phyloP scores from a whole-genome alignment of 2,329 filamentous ascomycete genomes.

The Aspergillus puulaauensis region DNA sequence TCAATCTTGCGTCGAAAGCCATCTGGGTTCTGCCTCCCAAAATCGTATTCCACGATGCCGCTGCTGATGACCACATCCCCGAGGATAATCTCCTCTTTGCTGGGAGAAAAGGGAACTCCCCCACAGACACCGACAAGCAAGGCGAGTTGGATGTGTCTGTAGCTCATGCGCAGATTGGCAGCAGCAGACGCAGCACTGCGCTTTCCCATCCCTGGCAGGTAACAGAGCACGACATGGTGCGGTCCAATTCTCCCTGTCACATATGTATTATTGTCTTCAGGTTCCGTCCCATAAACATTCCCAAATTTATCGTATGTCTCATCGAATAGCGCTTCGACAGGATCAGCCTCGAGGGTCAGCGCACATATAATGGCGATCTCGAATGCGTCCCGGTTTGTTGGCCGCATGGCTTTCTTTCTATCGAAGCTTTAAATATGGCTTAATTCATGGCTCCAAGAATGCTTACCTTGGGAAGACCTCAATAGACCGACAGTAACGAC shows the following conservation, averaged over 20 bases:
- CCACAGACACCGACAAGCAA: constrained; percentile 2
- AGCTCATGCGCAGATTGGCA: not conserved
- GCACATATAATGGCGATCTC: constrained; percentile 2
- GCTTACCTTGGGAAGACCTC: too few relatives aligned
- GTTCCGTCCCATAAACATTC: not conserved
- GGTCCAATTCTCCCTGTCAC: not conserved
- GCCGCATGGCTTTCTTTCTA: not conserved
- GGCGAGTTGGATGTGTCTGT: not conserved
- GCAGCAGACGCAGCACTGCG: not conserved
- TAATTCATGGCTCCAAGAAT: too few relatives aligned
- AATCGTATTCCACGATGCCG: constrained; percentile 1
- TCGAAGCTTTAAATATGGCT: too few relatives aligned
- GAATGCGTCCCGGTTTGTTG: not conserved
- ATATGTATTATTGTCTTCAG: not conserved
- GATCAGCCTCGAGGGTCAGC: not conserved
- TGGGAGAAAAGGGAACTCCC: not conserved
- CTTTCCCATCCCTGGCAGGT: constrained; percentile 1
- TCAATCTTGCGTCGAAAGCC: constrained; percentile 1
- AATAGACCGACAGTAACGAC: too few relatives aligned
- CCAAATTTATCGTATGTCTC: not conserved
- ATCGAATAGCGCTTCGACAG: constrained; percentile 3
- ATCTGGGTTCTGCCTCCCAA: not conserved
- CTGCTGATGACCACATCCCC: constrained; percentile 1
- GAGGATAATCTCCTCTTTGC: not conserved
- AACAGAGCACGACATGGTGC: constrained; percentile 5